Conservation (phyloP, 805 yeast genomes). For the Zygosaccharomyces bailii region DNA sequence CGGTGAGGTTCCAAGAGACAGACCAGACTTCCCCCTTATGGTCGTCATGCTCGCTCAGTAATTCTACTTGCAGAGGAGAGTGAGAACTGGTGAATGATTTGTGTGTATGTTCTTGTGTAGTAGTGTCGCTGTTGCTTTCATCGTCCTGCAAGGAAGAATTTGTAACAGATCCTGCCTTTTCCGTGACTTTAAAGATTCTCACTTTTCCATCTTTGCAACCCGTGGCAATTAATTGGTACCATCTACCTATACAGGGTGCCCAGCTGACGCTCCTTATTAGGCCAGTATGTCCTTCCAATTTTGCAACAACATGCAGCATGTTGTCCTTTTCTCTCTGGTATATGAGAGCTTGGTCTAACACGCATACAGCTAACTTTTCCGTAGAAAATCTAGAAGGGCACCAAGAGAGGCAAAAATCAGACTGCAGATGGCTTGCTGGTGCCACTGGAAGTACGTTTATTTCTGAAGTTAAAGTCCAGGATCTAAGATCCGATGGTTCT, state of each 20-base stretch:
- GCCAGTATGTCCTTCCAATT: conserved; percentile 80
- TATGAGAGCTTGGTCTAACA: conserved; percentile 83
- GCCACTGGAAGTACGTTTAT: conserved; percentile 61
- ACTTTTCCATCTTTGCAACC: conserved; percentile 95
- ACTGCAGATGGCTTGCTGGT: conserved; percentile 77
- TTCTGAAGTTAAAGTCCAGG: conserved; percentile 78
- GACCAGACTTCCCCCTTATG: conserved; percentile 93
- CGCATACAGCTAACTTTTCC: conserved; percentile 80
- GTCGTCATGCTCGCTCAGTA: conserved; percentile 65
- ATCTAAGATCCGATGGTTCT: conserved; percentile 82
- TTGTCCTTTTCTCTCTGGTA: conserved; percentile 53
- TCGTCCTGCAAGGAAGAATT: conserved; percentile 8
- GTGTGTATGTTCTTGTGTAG: conserved; percentile 6
- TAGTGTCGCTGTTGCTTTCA: conserved; percentile 8
- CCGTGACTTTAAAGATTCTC: conserved; percentile 73
- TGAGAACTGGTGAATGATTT: conserved; percentile 1
- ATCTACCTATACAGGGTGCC: conserved; percentile 96
- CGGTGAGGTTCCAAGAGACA: conserved; percentile 92
- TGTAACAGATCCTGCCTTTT: conserved; percentile 23
- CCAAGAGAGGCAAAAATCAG: conserved; percentile 85
- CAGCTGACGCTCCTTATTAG: conserved; percentile 84
- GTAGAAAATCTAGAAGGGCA: conserved; percentile 79
- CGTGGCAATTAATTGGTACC: conserved; percentile 84
- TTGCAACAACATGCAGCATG: conserved; percentile 54
- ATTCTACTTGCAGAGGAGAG: conserved; percentile 45